Percentiles rank a stretch among this genome's conserved stretches.
Conservation (phyloP, 441 rosid species). For the Manihot esculenta region DNA sequence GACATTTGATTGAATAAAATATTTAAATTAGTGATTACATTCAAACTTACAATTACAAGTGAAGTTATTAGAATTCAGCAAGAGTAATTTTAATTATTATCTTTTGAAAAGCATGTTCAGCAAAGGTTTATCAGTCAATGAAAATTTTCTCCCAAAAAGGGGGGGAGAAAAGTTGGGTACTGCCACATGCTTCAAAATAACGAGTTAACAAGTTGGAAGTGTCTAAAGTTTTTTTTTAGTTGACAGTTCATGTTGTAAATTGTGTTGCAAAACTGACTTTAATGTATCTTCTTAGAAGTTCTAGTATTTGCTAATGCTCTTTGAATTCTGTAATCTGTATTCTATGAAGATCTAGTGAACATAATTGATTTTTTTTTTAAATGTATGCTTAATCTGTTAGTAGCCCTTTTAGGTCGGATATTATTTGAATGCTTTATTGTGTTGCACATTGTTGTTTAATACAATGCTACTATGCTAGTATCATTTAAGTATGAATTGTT, state of each 20-base stretch:
- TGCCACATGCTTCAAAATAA: background rate
- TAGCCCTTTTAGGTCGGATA: background rate
- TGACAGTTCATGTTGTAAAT: background rate
- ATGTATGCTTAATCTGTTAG: no score
- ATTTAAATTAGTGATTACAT: background rate
- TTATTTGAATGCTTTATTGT: background rate
- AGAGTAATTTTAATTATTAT: background rate
- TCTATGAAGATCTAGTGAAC: no score
- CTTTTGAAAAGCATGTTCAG: background rate
- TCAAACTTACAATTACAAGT: background rate
- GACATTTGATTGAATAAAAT: no score
- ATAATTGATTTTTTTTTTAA: no score
- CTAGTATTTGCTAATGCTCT: background rate
- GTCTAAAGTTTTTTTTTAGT: background rate
- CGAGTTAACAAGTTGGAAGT: background rate
- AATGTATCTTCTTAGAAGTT: background rate
- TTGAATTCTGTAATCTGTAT: no score
- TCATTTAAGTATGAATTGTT: conserved; percentile 17
- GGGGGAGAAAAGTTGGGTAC: background rate
- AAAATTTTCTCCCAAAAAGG: background rate
- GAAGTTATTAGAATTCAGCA: background rate
- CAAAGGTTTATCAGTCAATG: background rate
- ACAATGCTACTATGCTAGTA: background rate
- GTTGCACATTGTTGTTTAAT: background rate
- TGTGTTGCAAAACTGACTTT: background rate